phyloP scores from a whole-genome alignment of 176 grass and related monocot genomes.

The Aegilops longissima region DNA sequence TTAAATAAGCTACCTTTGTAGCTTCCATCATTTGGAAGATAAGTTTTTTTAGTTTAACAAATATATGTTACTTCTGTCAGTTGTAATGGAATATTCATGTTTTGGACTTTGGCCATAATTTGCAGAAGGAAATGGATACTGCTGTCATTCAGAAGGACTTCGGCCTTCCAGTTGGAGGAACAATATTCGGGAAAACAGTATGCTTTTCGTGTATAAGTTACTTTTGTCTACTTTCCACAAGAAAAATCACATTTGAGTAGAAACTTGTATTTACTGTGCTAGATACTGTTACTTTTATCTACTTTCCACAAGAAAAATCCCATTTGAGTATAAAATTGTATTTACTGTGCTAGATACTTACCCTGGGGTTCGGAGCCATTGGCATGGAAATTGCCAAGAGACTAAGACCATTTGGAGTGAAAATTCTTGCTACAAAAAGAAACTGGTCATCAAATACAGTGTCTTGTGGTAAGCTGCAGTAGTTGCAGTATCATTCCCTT shows the following conservation, averaged over 20 bases:
- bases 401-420: too few species aligned
- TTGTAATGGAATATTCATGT: background rate
- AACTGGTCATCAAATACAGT: too few species aligned
- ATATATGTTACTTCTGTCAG: background rate
- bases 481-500: too few species aligned
- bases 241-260: conserved; percentile 7
- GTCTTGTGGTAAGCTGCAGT: too few species aligned
- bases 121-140: conserved; percentile 85
- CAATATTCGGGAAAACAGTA: conserved; percentile 89
- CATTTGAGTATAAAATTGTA: too few species aligned
- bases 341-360: too few species aligned
- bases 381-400: too few species aligned
- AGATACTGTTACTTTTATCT: conserved; percentile 43
- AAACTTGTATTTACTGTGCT: conserved; percentile 31
- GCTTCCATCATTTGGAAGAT: background rate
- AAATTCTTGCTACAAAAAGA: too few species aligned
- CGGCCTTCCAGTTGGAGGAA: conserved; percentile 76
- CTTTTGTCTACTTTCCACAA: conserved; percentile 8
- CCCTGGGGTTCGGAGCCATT: too few species aligned
- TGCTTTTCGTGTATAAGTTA: conserved; percentile 19
- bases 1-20: background rate
- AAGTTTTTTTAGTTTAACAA: conserved; percentile 14
- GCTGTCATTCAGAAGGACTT: conserved; percentile 60
- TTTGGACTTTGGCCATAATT: conserved; percentile 23
- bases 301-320: too few species aligned